Evolutionary conservation across 129 eudicot species (phyloP).

Genomic region (Chrysanthemum makinoi): DNA sequence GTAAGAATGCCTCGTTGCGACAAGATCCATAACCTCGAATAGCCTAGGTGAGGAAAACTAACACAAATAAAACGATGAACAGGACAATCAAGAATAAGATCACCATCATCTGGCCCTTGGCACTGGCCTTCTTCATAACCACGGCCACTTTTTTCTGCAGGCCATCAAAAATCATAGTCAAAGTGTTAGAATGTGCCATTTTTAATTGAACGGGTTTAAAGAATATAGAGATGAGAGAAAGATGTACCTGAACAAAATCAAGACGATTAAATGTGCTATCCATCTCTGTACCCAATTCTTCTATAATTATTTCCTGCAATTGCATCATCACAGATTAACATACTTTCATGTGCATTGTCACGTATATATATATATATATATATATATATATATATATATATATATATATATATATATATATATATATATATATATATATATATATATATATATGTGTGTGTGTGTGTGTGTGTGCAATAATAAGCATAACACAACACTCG

Average conservation of each 20-base stretch:
- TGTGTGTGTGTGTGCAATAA: too few relatives aligned
- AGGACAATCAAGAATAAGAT: constrained; percentile 60
- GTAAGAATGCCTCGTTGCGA: neutral
- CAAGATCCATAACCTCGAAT: neutral
- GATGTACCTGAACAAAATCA: constrained; percentile 78
- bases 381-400: too few relatives aligned
- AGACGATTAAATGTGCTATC: constrained; percentile 90
- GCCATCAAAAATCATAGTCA: neutral
- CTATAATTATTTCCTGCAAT: constrained; percentile 70
- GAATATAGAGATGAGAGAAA: neutral
- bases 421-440: too few relatives aligned
- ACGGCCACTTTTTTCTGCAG: constrained; percentile 88
- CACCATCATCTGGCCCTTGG: constrained; percentile 92
- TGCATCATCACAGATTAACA: constrained; percentile 8
- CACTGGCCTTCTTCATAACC: constrained; percentile 91
- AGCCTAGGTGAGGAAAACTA: constrained; percentile 76
- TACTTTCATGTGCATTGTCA: neutral
- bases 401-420: too few relatives aligned
- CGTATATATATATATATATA: neutral
- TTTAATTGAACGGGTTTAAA: neutral
- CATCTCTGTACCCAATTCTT: constrained; percentile 85
- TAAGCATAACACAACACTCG: constrained; percentile 41
- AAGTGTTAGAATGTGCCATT: neutral
- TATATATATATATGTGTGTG: too few relatives aligned
- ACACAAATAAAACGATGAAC: constrained; percentile 69